Conservation (phyloP, 768 basidiomycete genomes). For the Leccinellum luteum region DNA sequence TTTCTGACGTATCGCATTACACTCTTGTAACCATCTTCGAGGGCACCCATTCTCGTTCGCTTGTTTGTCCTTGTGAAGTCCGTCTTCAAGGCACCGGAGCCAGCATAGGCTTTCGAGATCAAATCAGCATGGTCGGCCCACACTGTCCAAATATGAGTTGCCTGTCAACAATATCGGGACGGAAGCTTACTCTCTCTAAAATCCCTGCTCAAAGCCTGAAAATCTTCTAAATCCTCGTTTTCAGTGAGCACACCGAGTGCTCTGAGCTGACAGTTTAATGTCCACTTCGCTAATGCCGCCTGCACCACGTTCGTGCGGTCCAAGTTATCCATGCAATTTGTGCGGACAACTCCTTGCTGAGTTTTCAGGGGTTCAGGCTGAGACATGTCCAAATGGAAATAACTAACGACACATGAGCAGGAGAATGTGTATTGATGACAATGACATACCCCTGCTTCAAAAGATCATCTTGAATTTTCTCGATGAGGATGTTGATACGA, state of each 20-base stretch:
- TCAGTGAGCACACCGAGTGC: slow-evolving; percentile 67
- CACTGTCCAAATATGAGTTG: slow-evolving; percentile 48
- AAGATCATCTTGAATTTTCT: slow-evolving; percentile 69
- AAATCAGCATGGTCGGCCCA: slow-evolving; percentile 97
- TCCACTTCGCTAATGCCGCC: slow-evolving; percentile 85
- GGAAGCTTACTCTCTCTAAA: slow-evolving; percentile 79
- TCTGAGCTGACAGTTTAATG: slow-evolving; percentile 73
- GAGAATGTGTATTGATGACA: neutral
- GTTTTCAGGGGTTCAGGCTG: slow-evolving; percentile 46
- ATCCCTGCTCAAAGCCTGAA: slow-evolving; percentile 72
- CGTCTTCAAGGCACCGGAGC: slow-evolving; percentile 93
- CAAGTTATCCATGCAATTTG: slow-evolving; percentile 97
- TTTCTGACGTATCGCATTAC: slow-evolving; percentile 87
- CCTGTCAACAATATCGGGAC: neutral
- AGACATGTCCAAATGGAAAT: slow-evolving; percentile 67
- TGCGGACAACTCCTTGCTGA: slow-evolving; percentile 81
- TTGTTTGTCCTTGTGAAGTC: slow-evolving; percentile 95
- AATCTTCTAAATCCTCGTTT: slow-evolving; percentile 76
- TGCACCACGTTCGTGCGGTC: slow-evolving; percentile 98
- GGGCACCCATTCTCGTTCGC: slow-evolving; percentile 71
- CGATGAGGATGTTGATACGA: slow-evolving; percentile 79
- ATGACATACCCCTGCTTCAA: slow-evolving; percentile 56
- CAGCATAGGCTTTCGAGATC: slow-evolving; percentile 88
- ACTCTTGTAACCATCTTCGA: slow-evolving; percentile 88
- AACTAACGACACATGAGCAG: slow-evolving; percentile 43